Evolutionary conservation across 768 basidiomycete genomes (phyloP).

Genomic region (Hirschioporus abietinus): DNA sequence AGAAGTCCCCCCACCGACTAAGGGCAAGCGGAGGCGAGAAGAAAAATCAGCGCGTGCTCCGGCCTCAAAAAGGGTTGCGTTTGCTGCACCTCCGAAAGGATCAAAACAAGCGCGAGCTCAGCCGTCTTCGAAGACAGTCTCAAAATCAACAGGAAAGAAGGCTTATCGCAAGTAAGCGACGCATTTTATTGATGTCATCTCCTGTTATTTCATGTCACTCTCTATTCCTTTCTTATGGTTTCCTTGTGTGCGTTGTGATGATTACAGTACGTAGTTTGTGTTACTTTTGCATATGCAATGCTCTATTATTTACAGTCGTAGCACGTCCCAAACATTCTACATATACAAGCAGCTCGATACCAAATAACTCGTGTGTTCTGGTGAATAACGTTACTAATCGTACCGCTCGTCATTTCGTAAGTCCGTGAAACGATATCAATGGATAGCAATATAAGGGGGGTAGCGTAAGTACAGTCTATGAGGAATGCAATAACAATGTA

Average conservation of each 20-base stretch:
- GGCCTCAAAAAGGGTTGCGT: slow-evolving; percentile 30
- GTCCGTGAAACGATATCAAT: slow-evolving; percentile 3
- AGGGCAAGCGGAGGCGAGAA: slow-evolving; percentile 27
- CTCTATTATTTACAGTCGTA: neutral
- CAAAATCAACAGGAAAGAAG: slow-evolving; percentile 13
- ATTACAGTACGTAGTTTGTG: neutral
- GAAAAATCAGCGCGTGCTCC: slow-evolving; percentile 13
- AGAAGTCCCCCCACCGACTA: slow-evolving; percentile 25
- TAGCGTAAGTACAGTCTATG: slow-evolving; percentile 13
- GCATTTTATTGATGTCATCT: neutral
- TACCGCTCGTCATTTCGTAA: neutral
- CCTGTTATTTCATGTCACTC: neutral
- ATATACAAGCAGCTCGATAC: neutral
- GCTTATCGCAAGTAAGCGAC: neutral
- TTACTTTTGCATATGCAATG: neutral
- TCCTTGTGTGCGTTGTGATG: neutral
- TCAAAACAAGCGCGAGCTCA: slow-evolving; percentile 10
- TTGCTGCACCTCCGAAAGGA: slow-evolving; percentile 23
- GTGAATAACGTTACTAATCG: neutral
- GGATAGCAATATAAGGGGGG: slow-evolving; percentile 3
- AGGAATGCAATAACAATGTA: neutral
- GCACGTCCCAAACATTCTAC: neutral
- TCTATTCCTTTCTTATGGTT: neutral
- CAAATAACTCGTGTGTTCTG: neutral
- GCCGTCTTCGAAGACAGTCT: slow-evolving; percentile 10